phyloP scores from a whole-genome alignment of 2,329 filamentous ascomycete genomes.

The Byssothecium circinans region DNA sequence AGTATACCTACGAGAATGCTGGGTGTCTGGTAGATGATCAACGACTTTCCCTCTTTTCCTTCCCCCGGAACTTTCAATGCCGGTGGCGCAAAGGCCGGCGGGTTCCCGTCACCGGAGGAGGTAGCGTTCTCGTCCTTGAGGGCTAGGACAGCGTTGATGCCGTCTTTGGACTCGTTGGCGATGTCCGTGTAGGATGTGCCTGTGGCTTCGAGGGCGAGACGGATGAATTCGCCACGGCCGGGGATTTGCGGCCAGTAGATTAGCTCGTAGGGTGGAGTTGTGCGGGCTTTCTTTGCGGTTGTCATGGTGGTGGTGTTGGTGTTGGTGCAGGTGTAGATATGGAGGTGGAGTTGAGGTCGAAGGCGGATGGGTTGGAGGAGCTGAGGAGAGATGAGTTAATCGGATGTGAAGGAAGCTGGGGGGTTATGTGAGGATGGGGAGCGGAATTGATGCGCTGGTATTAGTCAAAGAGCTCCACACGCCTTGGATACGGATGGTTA shows the following conservation, averaged over 20 bases:
- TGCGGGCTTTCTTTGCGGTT: conserved; percentile 7
- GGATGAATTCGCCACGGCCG: conserved; percentile 73
- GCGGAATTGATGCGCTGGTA: background rate
- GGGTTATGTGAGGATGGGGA: background rate
- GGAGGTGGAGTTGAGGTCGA: background rate
- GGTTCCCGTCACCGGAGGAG: conserved; percentile 59
- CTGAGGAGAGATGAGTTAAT: background rate
- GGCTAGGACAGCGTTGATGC: conserved; percentile 54
- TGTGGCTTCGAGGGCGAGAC: conserved; percentile 71
- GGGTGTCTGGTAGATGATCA: conserved; percentile 69
- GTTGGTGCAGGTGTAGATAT: background rate
- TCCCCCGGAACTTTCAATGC: conserved; percentile 58
- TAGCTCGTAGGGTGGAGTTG: conserved; percentile 58
- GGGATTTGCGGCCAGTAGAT: conserved; percentile 73
- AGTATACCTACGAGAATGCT: conserved; percentile 59
- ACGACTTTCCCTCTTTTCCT: conserved; percentile 54
- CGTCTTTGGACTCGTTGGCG: conserved; percentile 54
- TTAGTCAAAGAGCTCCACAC: background rate
- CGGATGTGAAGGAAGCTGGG: background rate
- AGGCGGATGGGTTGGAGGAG: background rate
- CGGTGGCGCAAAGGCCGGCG: conserved; percentile 68
- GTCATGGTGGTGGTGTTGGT: background rate
- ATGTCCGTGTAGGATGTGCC: conserved; percentile 66
- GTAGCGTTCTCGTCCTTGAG: conserved; percentile 49
- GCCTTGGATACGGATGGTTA: background rate